Conservation (phyloP, 2,329 filamentous ascomycete species). For the Bipolaris bicolor region DNA sequence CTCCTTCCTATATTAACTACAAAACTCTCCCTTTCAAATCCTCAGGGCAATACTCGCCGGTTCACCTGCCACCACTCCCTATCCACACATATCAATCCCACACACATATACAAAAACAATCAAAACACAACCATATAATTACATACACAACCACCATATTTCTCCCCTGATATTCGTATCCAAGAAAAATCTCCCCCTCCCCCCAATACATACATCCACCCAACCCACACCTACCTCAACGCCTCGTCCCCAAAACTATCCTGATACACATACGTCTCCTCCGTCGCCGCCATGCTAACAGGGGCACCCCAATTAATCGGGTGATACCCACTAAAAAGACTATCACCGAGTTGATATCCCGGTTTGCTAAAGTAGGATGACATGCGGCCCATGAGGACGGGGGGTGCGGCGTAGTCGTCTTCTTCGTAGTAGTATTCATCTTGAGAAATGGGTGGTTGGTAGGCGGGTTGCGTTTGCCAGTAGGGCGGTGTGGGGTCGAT, state of each 20-base stretch:
- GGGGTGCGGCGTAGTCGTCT: slow-evolving; percentile 24
- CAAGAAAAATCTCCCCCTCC: too few species aligned
- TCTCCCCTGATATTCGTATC: neutral
- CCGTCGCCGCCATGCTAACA: neutral
- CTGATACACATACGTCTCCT: neutral
- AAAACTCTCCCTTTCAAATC: too few species aligned
- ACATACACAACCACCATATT: neutral
- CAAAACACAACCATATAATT: neutral
- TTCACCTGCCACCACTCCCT: too few species aligned
- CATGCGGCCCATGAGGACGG: slow-evolving; percentile 42
- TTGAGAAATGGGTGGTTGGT: slow-evolving; percentile 15
- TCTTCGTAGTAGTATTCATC: slow-evolving; percentile 12
- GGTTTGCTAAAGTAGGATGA: slow-evolving; percentile 43
- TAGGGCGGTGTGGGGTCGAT: slow-evolving; percentile 19
- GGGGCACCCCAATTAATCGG: slow-evolving; percentile 5
- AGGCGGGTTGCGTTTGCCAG: slow-evolving; percentile 11
- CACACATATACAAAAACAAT: too few species aligned
- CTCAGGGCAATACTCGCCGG: too few species aligned
- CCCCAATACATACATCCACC: neutral
- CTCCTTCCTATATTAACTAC: too few species aligned
- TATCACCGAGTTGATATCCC: slow-evolving; percentile 43
- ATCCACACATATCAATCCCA: too few species aligned
- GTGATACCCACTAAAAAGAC: slow-evolving; percentile 35
- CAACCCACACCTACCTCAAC: neutral
- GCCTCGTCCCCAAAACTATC: slow-evolving; percentile 7